A percentile compares a stretch with the other conserved stretches of the same genome.
These are phyloP conservation scores for Diversispora epigaea DNA, from an alignment of 192 early-diverging fungal species.

Conservation along the genomic window DNA sequence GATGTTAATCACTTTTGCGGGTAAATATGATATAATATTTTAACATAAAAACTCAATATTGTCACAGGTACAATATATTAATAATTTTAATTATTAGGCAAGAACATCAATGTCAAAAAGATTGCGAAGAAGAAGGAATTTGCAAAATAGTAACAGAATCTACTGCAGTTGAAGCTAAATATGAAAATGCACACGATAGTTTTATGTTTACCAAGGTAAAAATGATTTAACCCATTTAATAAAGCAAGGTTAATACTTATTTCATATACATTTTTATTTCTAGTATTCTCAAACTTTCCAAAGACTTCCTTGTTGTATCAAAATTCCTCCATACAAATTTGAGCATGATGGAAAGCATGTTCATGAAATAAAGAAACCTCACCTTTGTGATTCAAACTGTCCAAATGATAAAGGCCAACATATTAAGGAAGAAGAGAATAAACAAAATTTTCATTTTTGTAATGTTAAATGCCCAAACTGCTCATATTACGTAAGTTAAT, in stretches of 20 bases:
- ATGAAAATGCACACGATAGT: background rate
- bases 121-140: background rate
- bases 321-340: background rate
- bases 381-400: background rate
- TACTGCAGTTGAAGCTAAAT: background rate
- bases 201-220: background rate
- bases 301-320: background rate
- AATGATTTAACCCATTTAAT: background rate
- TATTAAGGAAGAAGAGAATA: background rate
- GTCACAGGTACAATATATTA: no score
- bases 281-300: background rate
- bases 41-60: no score
- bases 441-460: background rate
- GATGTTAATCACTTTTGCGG: constrained; percentile 17
- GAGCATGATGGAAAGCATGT: background rate
- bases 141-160: background rate
- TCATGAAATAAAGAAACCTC: background rate
- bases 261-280: background rate
- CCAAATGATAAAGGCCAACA: background rate
- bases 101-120: background rate
- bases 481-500: background rate
- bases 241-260: background rate
- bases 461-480: background rate
- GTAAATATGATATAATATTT: constrained; percentile 20
- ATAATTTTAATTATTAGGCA: background rate